Conservation (phyloP, 352 stramenopile species). For the Phytophthora quininea region DNA sequence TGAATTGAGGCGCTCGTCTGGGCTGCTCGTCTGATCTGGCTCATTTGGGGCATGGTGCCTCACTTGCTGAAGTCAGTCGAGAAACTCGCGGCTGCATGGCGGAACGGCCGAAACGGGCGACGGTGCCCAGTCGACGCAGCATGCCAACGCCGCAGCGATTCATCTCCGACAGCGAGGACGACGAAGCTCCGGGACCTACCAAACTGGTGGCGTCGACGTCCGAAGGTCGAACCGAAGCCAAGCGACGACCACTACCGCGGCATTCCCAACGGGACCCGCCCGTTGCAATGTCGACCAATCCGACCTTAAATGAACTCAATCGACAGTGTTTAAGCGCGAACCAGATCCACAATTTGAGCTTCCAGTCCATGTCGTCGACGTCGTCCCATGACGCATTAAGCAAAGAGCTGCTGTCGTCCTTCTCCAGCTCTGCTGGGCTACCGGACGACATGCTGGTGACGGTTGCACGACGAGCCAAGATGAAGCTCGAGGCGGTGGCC, state of each 20-base stretch:
- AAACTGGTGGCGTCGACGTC: constrained; percentile 31
- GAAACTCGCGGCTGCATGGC: not conserved
- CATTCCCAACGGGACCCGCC: constrained; percentile 8
- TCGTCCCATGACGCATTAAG: constrained; percentile 33
- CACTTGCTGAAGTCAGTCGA: not conserved
- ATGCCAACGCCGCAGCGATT: constrained; percentile 30
- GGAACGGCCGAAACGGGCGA: constrained; percentile 1
- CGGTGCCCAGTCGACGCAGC: not conserved
- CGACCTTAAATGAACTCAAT: not conserved
- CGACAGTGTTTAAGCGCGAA: not conserved
- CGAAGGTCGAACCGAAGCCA: constrained; percentile 24
- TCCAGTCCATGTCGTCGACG: constrained; percentile 17
- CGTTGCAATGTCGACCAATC: not conserved
- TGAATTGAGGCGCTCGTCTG: not conserved
- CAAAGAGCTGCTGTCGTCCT: constrained; percentile 40
- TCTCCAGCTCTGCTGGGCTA: constrained; percentile 34
- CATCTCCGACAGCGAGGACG: constrained; percentile 36
- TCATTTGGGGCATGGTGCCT: not conserved
- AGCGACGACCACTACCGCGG: constrained; percentile 17
- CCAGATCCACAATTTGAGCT: not conserved
- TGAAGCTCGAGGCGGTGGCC: constrained; percentile 45
- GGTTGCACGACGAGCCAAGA: constrained; percentile 46
- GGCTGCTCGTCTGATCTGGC: not conserved
- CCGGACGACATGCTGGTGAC: constrained; percentile 41
- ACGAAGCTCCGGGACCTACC: constrained; percentile 15